A percentile compares a stretch with the other conserved stretches of the same genome.
Evolutionary conservation across 257 asterid species (phyloP).

Genomic region (Przewalskia tangutica): DNA sequence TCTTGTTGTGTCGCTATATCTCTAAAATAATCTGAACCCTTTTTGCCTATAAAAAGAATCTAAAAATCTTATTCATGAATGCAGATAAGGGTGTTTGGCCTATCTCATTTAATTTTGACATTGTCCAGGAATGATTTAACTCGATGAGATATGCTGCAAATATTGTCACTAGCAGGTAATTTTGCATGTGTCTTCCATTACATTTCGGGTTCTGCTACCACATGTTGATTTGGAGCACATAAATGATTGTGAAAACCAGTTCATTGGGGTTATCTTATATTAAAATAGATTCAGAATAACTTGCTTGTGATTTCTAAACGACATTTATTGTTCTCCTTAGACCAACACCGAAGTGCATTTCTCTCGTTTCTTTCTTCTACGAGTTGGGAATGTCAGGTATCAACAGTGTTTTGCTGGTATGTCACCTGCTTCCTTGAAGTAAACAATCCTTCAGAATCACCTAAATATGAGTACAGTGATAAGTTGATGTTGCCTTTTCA

Average conservation of each 20-base stretch:
- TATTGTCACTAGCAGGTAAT: constrained; percentile 63
- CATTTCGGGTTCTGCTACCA: neutral
- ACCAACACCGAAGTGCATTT: constrained; percentile 56
- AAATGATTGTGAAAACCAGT: neutral
- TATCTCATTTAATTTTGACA: too few relatives aligned
- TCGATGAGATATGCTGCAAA: constrained; percentile 61
- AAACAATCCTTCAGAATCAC: neutral
- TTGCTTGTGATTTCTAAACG: constrained; percentile 3
- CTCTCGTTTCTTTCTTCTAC: constrained; percentile 77
- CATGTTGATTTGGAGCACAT: neutral
- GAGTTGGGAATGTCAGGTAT: constrained; percentile 91
- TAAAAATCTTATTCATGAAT: too few relatives aligned
- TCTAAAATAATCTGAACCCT: too few relatives aligned
- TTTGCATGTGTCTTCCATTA: neutral
- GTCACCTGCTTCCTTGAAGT: constrained; percentile 6
- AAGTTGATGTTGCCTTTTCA: neutral
- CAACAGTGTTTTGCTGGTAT: constrained; percentile 72
- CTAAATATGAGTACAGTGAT: neutral
- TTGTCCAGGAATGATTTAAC: constrained; percentile 47
- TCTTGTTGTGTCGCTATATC: too few relatives aligned
- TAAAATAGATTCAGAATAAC: neutral
- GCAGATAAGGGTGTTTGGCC: too few relatives aligned
- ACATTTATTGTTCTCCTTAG: constrained; percentile 28
- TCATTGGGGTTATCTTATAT: neutral
- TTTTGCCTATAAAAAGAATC: too few relatives aligned